Percentiles rank a stretch among this genome's conserved stretches.
Evolutionary conservation across 768 basidiomycete species (phyloP).

Genomic region (Leccinum sublutescens): DNA sequence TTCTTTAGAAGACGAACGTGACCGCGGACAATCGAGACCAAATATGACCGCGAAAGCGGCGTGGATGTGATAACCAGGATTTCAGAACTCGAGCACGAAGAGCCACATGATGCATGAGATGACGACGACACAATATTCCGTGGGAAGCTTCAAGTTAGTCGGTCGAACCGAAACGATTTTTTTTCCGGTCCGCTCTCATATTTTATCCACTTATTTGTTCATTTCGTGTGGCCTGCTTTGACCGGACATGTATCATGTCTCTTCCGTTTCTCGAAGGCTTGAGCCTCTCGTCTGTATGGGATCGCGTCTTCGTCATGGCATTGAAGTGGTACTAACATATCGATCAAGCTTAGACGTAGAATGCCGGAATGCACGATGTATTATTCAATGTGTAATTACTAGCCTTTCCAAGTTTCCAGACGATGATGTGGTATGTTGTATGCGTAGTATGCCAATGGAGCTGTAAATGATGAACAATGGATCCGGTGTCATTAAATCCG

Average conservation of each 20-base stretch:
- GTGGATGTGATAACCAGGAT: neutral
- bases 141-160: no score
- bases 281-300: no score
- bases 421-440: neutral
- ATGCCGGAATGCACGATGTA: neutral
- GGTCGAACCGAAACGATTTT: no score
- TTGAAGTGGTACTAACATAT: neutral
- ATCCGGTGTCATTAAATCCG: neutral
- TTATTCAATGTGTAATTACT: neutral
- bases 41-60: constrained; percentile 5
- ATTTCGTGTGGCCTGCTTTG: no score
- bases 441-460: neutral
- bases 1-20: constrained; percentile 16
- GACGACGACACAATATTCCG: neutral
- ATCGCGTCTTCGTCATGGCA: neutral
- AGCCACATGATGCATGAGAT: neutral
- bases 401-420: neutral
- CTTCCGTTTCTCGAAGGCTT: no score
- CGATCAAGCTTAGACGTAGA: no score
- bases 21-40: constrained; percentile 12
- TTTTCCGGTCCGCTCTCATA: no score
- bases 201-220: no score
- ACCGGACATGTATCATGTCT: no score
- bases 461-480: neutral
- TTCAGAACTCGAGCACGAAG: neutral